Percentiles rank a stretch among this genome's conserved stretches.
phyloP scores from a whole-genome alignment of 106 monocot genomes.

The Hemerocallis citrina region DNA sequence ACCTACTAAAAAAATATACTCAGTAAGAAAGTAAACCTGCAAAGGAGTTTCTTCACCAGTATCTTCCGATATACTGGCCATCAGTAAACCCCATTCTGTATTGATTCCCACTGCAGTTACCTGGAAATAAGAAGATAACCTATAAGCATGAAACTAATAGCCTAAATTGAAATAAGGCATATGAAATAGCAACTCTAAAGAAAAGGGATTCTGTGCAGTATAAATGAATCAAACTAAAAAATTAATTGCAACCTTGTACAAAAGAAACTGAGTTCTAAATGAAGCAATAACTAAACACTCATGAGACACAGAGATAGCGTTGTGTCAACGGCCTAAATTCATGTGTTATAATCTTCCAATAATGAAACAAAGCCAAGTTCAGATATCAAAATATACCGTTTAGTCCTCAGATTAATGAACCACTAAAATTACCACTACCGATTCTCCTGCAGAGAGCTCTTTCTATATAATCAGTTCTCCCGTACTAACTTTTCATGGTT shows the following conservation, averaged over 20 bases:
- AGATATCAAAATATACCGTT: neutral
- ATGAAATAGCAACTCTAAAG: neutral
- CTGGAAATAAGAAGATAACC: conserved; percentile 26
- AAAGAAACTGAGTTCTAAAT: neutral
- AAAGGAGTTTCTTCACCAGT: conserved; percentile 96
- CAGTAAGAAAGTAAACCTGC: conserved; percentile 50
- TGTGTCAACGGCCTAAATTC: no score
- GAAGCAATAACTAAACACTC: neutral
- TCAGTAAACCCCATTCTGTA: conserved; percentile 97
- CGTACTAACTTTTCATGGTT: neutral
- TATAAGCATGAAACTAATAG: neutral
- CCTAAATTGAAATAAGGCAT: neutral
- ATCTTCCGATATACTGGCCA: conserved; percentile 95
- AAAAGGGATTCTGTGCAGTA: neutral
- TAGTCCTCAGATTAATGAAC: neutral
- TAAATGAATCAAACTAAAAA: no score
- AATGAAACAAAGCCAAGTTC: no score
- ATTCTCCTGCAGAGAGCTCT: neutral
- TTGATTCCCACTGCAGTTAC: conserved; percentile 94
- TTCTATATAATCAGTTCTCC: neutral
- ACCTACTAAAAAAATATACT: no score
- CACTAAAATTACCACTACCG: neutral
- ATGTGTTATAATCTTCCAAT: no score
- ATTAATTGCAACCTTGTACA: no score
- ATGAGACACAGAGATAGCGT: no score